Evolutionary conservation across 768 basidiomycete species (phyloP).

Genomic region (Collybia sp.): DNA sequence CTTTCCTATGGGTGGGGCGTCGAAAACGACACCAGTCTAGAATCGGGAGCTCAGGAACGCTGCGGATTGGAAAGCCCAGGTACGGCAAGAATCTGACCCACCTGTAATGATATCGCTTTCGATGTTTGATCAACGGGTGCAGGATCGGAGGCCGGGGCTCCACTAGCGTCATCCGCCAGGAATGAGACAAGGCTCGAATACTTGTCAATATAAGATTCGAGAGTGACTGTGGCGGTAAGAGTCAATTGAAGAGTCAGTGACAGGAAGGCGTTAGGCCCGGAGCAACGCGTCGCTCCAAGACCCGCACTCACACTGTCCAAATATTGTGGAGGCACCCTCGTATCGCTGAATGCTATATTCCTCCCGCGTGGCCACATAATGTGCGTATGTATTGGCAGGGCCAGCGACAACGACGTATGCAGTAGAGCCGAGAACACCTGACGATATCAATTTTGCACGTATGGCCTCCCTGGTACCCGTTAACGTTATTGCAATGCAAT

Average conservation of each 20-base stretch:
- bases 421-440: slow-evolving; percentile 57
- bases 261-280: neutral
- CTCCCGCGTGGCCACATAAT: slow-evolving; percentile 70
- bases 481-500: neutral
- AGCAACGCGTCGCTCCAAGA: too few relatives aligned
- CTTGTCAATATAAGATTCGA: slow-evolving; percentile 79
- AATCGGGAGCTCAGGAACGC: neutral
- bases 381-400: slow-evolving; percentile 78
- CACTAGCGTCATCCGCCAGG: slow-evolving; percentile 45
- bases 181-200: slow-evolving; percentile 64
- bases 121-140: slow-evolving; percentile 61
- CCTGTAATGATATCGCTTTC: slow-evolving; percentile 66
- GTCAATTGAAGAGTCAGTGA: neutral
- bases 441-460: slow-evolving; percentile 57
- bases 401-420: slow-evolving; percentile 77
- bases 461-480: slow-evolving; percentile 50
- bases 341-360: slow-evolving; percentile 75
- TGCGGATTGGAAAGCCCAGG: neutral
- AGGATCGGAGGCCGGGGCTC: slow-evolving; percentile 54
- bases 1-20: slow-evolving; percentile 50
- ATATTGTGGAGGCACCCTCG: slow-evolving; percentile 79
- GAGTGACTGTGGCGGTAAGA: slow-evolving; percentile 41
- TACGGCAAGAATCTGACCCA: slow-evolving; percentile 13
- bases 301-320: slow-evolving; percentile 62
- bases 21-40: slow-evolving; percentile 60